Evolutionary conservation across 768 basidiomycete species (phyloP), one percentile per base, ranked within the genome.

Genomic region (Lactifluus pinguis): DNA sequence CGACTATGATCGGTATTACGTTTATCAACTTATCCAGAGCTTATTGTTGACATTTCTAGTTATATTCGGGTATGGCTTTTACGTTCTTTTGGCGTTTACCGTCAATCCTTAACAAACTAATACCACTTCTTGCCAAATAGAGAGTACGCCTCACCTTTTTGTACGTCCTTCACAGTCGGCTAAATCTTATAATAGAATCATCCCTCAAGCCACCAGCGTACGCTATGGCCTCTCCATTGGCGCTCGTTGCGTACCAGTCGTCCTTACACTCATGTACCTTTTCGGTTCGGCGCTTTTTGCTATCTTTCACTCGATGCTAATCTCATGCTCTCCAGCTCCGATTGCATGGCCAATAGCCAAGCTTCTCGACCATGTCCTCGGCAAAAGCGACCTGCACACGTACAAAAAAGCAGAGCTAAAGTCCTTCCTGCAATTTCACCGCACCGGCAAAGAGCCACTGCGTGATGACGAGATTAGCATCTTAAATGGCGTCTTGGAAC

Each of bases 391-490:
- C 65, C 76, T 75, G 65, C 72, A 80, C 72, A 89, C 86, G 0
- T 92, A 92, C 75, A 91, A 90, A 68, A 92, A 92, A 70, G 88
- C 87, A 8, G 76, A 76, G 60, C 70, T 76, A 21, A 75, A 73
- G 69, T 85, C 85, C 0, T 91, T 92, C 74, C 77, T 92, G 13
- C 76, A 76, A 49, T 89, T 91, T 69, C 87, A 91, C 67, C 81
- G 87, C 29, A 82, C 80, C 0, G 89, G 87, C 6, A 83, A 87
- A 66, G 89, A 91, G 60, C 85, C 86, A 0, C 77, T 92, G 1
- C 77, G 87, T 5, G 89, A 91, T 68, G 89, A 91, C 55, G 89
- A 92, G 68, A 88, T 92, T 41, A 79, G 81, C 60, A 92, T 92
- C 49, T 73, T 92, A 50, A 90, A 89, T 67, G 88, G 88, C 1